These are phyloP conservation scores for Leishmania lainsoni DNA, from an alignment of 208 protist species.

Conservation along the genomic window DNA sequence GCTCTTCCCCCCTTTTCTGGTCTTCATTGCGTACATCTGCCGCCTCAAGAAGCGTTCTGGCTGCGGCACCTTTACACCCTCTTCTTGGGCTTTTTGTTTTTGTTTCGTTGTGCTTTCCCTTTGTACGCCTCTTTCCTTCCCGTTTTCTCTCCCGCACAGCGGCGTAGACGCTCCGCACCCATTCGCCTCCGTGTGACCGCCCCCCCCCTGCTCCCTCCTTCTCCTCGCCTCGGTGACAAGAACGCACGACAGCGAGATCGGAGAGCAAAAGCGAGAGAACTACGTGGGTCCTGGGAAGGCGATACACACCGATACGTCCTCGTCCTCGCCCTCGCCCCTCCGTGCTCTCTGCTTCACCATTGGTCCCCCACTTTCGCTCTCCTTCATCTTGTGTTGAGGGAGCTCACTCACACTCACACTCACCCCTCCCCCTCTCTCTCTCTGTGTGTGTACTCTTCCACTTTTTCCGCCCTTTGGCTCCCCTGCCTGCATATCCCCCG, in stretches of 20 bases:
- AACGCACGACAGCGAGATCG: not conserved
- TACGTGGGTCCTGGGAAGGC: not conserved
- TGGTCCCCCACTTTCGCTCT: not conserved
- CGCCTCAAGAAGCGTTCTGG: too few relatives aligned
- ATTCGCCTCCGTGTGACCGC: too few relatives aligned
- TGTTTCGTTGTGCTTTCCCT: too few relatives aligned
- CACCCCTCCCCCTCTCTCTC: too few relatives aligned
- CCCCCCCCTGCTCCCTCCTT: too few relatives aligned
- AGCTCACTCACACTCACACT: too few relatives aligned
- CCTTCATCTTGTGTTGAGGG: not conserved
- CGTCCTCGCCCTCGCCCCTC: too few relatives aligned
- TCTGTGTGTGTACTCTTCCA: too few relatives aligned
- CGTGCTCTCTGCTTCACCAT: not conserved
- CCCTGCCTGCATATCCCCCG: not conserved
- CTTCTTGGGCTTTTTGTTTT: not conserved
- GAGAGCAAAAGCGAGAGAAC: not conserved
- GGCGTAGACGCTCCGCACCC: too few relatives aligned
- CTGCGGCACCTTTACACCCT: not conserved
- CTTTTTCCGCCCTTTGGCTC: too few relatives aligned
- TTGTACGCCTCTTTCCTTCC: not conserved
- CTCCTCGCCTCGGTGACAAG: not conserved
- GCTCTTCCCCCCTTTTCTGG: not conserved
- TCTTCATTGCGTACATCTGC: not conserved
- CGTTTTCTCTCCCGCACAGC: too few relatives aligned
- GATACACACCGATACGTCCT: too few relatives aligned